Base-by-base conservation (phyloP, 139 green algal genomes). In the Chlorella sorokiniana region DNA sequence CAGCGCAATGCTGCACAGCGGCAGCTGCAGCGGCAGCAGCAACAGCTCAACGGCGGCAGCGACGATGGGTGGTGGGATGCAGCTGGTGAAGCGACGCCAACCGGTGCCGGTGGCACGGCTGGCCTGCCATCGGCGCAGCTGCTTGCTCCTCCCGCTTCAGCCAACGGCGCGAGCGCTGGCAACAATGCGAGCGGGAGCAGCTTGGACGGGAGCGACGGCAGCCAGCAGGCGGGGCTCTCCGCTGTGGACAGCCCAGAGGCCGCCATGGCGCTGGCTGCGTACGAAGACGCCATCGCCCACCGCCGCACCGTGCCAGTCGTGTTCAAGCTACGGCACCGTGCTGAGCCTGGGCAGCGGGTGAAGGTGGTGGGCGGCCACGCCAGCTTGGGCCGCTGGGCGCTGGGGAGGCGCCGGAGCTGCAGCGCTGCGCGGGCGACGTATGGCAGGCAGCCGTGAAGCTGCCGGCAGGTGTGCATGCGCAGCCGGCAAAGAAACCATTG, bases 1-100 rank as follows among this genome's bases (percentile, higher is more conserved):
- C 41, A 77, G 70, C 45, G 70, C 4, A 52, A 23, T 11, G n/a
- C 29, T 11, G 70, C 44, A 37, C 5, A 38, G 70, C 44, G 35
- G 70, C 70, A 77, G 70, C 45, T 77, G 70, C 70, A 77, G 70
- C 70, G 68, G 10, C 68, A 75, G 68, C 38, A 51, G 67, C 67
- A 73, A 38, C 38, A 73, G 38, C 25, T 54, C 11, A 41, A 2
- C 25, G 63, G 35, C 25, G 68, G 68, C 68, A 41, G 41, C 41
- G 41, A 59, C 48, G 48, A 16, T 16, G 16, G 48, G 16, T 16
- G 48, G 11, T 59, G 48, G 16, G 48, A 16, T 16, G 23, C 56
- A 65, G 56, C 22, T 22, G 56, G 22, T 65, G 22, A n/a, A 65
- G 22, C 41, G 37, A 38, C 41, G 25, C 40, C 68, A 75, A 5